Evolutionary conservation across 768 basidiomycete genomes (phyloP), one percentile per base, ranked within the genome.

Genomic region (Collybia sordida): DNA sequence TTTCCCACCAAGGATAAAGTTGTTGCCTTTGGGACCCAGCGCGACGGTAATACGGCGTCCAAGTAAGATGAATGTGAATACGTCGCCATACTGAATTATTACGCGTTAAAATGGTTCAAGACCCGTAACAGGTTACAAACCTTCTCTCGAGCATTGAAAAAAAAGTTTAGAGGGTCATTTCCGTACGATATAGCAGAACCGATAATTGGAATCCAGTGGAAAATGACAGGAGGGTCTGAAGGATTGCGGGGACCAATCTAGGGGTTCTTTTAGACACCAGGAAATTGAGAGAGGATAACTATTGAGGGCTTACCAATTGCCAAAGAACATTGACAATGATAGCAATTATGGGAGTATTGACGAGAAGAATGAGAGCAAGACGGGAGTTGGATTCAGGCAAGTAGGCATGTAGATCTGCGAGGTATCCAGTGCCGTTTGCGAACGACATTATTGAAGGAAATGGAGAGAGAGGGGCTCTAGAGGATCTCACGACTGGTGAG

Each of bases 61-160:
- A 47, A 98, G 71, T 6, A 99, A 72, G 36, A 94, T 75, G 71
- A 97, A 98, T 1, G 95, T 95, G 75, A 98, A 99, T n/a, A 98
- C 85, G 53, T 97, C 81, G 49, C 97, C 97, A 61, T 98, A 87
- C 97, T 99, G 51, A 17, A 25, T 21, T 18, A 44, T 17, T 8
- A 34, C 1, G 24, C 7, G 11, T 44, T 25, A n/a, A 35, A 37
- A 31, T 34, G 21, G 21, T 34, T 12, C 19, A 25, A 24, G 3
- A 25, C 17, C 0, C n/a, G 7, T 27, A 34, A 12, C 18, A 46
- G 14, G 21, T 24, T 38, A 18, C 19, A 50, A 72, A 88, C 93
- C 82, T 90, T 92, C 61, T 88, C 82, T 56, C 81, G 80, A 62
- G 86, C 89, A 34, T 78, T 71, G 50, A 85, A 83, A 69, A 95